Evolutionary conservation across 2,329 filamentous ascomycete genomes (phyloP).

Genomic region (Neofusicoccum parvum): DNA sequence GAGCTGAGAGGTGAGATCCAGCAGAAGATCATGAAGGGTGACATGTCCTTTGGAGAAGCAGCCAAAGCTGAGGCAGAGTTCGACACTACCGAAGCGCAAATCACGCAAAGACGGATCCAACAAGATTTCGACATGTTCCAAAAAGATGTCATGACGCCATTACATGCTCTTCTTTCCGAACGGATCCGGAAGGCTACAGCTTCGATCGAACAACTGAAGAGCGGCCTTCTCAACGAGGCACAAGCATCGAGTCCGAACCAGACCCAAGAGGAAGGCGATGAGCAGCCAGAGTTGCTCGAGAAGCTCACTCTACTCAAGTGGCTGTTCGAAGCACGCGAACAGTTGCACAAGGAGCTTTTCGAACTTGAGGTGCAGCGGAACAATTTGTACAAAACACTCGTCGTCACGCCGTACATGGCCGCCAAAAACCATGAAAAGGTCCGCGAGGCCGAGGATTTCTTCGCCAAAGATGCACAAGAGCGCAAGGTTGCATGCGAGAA

Average conservation of each 20-base stretch:
- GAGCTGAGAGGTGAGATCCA: conserved; percentile 75
- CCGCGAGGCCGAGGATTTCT: conserved; percentile 77
- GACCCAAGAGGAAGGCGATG: conserved; percentile 92
- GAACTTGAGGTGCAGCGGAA: conserved; percentile 84
- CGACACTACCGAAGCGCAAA: conserved; percentile 67
- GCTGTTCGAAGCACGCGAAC: conserved; percentile 94
- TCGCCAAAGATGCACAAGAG: conserved; percentile 73
- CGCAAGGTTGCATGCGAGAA: conserved; percentile 71
- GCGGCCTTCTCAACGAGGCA: conserved; percentile 71
- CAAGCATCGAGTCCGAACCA: conserved; percentile 73
- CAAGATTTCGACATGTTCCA: conserved; percentile 85
- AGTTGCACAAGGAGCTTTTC: conserved; percentile 80
- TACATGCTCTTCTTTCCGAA: conserved; percentile 77
- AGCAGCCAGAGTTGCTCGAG: conserved; percentile 89
- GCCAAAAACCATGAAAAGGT: conserved; percentile 76
- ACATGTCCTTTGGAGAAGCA: conserved; percentile 80
- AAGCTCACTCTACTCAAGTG: conserved; percentile 94
- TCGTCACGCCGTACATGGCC: conserved; percentile 78
- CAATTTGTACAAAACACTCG: conserved; percentile 80
- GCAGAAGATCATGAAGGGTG: conserved; percentile 73
- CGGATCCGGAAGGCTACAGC: conserved; percentile 73
- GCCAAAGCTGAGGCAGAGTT: conserved; percentile 79
- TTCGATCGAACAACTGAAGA: conserved; percentile 75
- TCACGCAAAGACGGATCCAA: conserved; percentile 73
- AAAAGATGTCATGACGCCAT: conserved; percentile 75